These are phyloP conservation scores for Cryptococcus wingfieldii DNA, from an alignment of 1,284 basidiomycete species.

Conservation along the genomic window DNA sequence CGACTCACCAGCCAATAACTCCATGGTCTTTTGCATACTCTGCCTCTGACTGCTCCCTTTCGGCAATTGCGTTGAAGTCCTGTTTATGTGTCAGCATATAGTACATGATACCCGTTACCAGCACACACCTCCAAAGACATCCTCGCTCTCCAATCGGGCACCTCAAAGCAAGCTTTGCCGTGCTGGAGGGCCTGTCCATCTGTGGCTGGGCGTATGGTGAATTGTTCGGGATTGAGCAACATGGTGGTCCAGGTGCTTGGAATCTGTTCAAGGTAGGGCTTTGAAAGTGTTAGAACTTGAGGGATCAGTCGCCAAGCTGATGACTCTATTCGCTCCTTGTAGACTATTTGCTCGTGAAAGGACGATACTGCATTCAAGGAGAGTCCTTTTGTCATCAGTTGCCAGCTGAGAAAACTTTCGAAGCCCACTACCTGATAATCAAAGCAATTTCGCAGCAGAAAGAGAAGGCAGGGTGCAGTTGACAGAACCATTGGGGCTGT, in stretches of 20 bases:
- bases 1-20: slow-evolving; percentile 4
- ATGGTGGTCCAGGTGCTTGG: background rate
- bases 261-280: background rate
- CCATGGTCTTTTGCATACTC: slow-evolving; percentile 1
- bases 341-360: too few relatives aligned
- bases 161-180: slow-evolving; percentile 5
- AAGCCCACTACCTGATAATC: too few relatives aligned
- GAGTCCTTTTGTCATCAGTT: too few relatives aligned
- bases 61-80: background rate
- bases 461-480: too few relatives aligned
- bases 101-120: background rate
- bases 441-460: too few relatives aligned
- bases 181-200: slow-evolving; percentile 1
- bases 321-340: too few relatives aligned
- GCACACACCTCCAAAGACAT: slow-evolving; percentile 5
- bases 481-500: too few relatives aligned
- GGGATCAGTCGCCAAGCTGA: too few relatives aligned
- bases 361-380: too few relatives aligned
- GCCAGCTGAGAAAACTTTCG: too few relatives aligned
- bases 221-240: background rate
- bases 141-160: background rate
- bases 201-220: slow-evolving; percentile 5
- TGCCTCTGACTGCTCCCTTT: background rate
- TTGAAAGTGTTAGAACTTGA: too few relatives aligned
- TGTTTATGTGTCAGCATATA: background rate